Evolutionary conservation across 2,329 filamentous ascomycete genomes (phyloP).

Genomic region (Fusarium nelsonii): DNA sequence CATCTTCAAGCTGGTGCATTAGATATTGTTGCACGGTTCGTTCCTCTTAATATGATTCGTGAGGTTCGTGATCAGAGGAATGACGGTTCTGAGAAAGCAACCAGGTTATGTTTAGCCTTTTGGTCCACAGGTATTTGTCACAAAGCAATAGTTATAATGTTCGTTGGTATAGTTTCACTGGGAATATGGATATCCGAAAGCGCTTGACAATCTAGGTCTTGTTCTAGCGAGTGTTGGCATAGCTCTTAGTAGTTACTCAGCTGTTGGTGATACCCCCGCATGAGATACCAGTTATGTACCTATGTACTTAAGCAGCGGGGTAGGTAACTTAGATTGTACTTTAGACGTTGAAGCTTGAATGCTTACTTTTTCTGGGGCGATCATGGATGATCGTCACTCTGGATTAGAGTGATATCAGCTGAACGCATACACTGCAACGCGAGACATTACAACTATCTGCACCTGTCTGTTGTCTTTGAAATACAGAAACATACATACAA

Average conservation of each 20-base stretch:
- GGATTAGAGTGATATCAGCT: neutral
- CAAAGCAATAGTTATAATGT: neutral
- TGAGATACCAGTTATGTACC: neutral
- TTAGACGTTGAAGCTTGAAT: constrained; percentile 3
- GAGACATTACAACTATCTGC: neutral
- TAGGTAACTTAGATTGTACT: neutral
- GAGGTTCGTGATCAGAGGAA: neutral
- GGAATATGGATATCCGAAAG: neutral
- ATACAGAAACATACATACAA: neutral
- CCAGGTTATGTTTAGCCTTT: neutral
- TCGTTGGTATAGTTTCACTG: neutral
- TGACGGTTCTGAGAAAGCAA: neutral
- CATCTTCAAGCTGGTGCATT: neutral
- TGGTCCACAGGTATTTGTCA: too few species aligned
- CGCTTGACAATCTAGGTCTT: neutral
- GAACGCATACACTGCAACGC: neutral
- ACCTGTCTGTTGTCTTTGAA: neutral
- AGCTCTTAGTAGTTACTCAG: neutral
- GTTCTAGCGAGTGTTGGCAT: neutral
- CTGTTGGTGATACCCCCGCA: constrained; percentile 8
- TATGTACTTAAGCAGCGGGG: constrained; percentile 3
- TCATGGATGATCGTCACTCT: neutral
- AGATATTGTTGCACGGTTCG: neutral
- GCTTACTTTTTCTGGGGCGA: constrained; percentile 8
- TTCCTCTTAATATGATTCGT: neutral